Evolutionary conservation across 768 basidiomycete genomes (phyloP).

Genomic region (Sarcodon sp.): DNA sequence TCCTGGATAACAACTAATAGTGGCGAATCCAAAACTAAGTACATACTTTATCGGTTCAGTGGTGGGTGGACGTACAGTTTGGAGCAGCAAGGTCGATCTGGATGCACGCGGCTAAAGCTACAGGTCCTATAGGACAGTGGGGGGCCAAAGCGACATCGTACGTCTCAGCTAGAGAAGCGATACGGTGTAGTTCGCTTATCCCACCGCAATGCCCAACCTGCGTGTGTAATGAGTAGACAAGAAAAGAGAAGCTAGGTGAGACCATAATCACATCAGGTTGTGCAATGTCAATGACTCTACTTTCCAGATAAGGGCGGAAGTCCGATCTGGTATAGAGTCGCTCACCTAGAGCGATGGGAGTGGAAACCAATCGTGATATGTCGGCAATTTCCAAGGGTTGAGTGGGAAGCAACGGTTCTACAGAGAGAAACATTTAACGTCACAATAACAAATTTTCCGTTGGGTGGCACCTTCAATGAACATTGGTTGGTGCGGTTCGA

Average conservation of each 20-base stretch:
- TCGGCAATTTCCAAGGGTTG: slow-evolving; percentile 52
- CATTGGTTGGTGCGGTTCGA: slow-evolving; percentile 46
- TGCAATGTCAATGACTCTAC: slow-evolving; percentile 50
- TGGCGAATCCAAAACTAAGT: not conserved
- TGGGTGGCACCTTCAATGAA: slow-evolving; percentile 44
- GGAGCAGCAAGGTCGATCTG: slow-evolving; percentile 46
- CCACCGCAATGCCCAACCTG: slow-evolving; percentile 49
- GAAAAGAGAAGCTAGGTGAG: not conserved
- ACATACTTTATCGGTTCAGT: too few relatives aligned
- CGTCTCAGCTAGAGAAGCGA: slow-evolving; percentile 46
- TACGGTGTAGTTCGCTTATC: slow-evolving; percentile 44
- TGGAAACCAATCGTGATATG: slow-evolving; percentile 37
- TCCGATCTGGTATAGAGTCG: slow-evolving; percentile 50
- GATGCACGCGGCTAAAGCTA: slow-evolving; percentile 60
- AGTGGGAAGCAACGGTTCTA: slow-evolving; percentile 46
- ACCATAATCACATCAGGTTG: slow-evolving; percentile 44
- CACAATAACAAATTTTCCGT: not conserved
- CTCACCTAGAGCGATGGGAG: slow-evolving; percentile 54
- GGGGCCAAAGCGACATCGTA: slow-evolving; percentile 66
- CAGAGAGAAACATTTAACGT: not conserved
- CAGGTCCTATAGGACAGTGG: slow-evolving; percentile 61
- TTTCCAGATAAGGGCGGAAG: slow-evolving; percentile 53
- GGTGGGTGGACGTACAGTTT: slow-evolving; percentile 31
- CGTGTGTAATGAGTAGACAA: not conserved
- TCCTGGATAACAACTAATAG: slow-evolving; percentile 44